Base-by-base conservation (phyloP, 148 eudicot genomes). In the Chenopodium suecicum region DNA sequence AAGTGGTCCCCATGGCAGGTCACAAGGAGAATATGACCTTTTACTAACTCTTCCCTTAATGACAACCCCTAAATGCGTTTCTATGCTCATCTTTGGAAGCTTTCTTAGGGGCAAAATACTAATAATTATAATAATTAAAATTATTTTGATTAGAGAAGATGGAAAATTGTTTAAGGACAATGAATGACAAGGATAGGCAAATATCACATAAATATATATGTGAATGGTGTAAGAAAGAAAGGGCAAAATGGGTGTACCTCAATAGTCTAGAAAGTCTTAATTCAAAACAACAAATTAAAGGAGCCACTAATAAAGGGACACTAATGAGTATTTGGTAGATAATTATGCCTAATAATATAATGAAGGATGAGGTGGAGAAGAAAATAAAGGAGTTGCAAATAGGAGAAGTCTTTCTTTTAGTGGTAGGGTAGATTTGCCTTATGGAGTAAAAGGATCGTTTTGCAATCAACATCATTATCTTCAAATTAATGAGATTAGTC, bases 301-400 rank as follows among this genome's bases (percentile, higher is more conserved):
- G 82, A 80, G 85, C 80, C 82, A 83, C 76, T 84, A 70, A 80
- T 75, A 76, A 80, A 79, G 82, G 80, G 77, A 80, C 86, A 84
- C 77, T 84, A 75, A 70, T 79, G 62, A 80, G 83, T 84, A 75
- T 84, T 84, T 80, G 80, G 86, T 84, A 78, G 86, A 80, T 84
- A 74, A 79, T 80, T 75, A 83, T 74, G 79, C 76, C 77, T 65
- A 27, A 54, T 83, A 78, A 50, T 83, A 71, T 83, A 79, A 67
- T 75, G 50, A 74, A 25, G 76, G 66, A 75, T 79, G 86, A 79
- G 82, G 82, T 83, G 82, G 71, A 68, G 41, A 76, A 67, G 34
- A 32, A 29, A 34, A 37, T 4, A 48, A 69, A 44, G 52, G 67
- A 70, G 62, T 83, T 79, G 64, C 31, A 34, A 56, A 71, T 29